A percentile compares a stretch with the other conserved stretches of the same genome.
Conservation (phyloP, 805 yeast genomes). For the Saitoella complicata region DNA sequence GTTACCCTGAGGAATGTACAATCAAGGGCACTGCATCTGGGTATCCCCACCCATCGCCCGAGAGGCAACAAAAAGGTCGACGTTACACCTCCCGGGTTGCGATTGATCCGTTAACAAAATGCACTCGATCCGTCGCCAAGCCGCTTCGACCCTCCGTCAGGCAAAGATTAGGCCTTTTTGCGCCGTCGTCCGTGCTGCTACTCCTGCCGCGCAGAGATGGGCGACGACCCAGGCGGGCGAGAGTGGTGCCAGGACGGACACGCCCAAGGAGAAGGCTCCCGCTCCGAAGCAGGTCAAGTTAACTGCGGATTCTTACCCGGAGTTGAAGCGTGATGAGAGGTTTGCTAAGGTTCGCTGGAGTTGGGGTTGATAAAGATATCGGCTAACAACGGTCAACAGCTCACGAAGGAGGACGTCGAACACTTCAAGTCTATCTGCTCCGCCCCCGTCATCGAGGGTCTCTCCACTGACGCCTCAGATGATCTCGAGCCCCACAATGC, state of each 20-base stretch:
- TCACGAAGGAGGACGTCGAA: conserved; percentile 41
- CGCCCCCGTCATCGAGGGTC: conserved; percentile 4
- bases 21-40: no score
- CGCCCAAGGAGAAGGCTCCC: not conserved
- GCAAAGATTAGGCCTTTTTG: no score
- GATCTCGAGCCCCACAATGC: conserved; percentile 63
- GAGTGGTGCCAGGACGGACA: not conserved
- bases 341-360: conserved; percentile 5
- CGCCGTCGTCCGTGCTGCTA: no score
- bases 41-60: no score
- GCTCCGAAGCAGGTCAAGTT: conserved; percentile 8
- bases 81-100: no score
- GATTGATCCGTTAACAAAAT: no score
- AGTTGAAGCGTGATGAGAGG: conserved; percentile 13
- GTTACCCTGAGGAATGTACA: no score
- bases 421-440: conserved; percentile 36
- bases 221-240: not conserved
- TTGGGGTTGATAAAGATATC: no score
- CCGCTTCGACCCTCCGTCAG: no score
- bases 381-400: conserved; percentile 3
- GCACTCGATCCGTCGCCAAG: no score
- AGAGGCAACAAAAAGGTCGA: no score
- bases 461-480: conserved; percentile 36
- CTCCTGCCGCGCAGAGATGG: no score
- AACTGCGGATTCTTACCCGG: conserved; percentile 15